Base-by-base conservation (phyloP, 1,139 yeast genomes). In the Williopsis jadinii region DNA sequence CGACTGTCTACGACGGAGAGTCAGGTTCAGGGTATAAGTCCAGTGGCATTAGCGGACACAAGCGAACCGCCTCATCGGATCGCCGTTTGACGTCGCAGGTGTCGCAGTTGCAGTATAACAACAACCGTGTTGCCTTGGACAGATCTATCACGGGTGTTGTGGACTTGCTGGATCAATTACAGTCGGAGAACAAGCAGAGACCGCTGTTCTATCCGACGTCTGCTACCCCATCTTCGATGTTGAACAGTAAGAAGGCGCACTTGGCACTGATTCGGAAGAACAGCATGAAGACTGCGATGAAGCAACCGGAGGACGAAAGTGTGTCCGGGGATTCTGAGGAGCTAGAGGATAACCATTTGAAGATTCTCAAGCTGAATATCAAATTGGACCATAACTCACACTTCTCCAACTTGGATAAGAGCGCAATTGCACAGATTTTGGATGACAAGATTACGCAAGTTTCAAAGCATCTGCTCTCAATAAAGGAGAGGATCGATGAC, bases 401-500 rank as follows among this genome's bases (percentile, higher is more conserved):
- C 24, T 66, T 77, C 11, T 63, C 73, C 1, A 68, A 68, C 35
- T 65, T 85, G 48, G 92, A 84, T 55, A 78, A 80, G 50, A 58
- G 73, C 28, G 75, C 92, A 1, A 70, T 85, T 28, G 78, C 90
- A 0, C 69, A 77, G 26, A 62, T 86, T 27, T 61, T 86, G 35
- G 86, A 80, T 45, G 79, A 78, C 45, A 81, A 80, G 54, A 68
- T 85, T 35, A 54, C 67, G 10, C 81, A 76, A 45, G 62, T 84
- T 24, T 64, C 77, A 15, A 77, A 77, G 50, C 96, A 90, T 56
- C 65, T 92, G 42, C 58, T 66, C n/a, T 79, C 88, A 28, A 67
- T 94, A 48, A 78, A 79, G 47, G 94, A 82, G 39, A 73, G 99
- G 52, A 83, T 94, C 28, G 95, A 85, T 53, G 97, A 94, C 55